A percentile compares a stretch with the other conserved stretches of the same genome.
phyloP scores from a whole-genome alignment of 768 basidiomycete species.

The Mycena floridula region DNA sequence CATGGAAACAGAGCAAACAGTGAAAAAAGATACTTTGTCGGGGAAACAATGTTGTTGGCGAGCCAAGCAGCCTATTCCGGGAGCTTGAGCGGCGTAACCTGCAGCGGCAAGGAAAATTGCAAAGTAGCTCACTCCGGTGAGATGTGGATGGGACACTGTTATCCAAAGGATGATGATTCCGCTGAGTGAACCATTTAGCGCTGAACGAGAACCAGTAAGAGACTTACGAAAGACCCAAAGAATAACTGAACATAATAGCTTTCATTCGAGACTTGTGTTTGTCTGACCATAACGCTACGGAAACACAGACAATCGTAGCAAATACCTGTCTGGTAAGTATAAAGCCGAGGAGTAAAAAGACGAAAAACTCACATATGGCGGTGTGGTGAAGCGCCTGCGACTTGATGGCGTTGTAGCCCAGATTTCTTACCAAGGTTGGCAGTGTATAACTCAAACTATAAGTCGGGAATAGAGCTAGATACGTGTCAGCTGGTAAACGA shows the following conservation, averaged over 20 bases:
- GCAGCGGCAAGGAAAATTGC: constrained; percentile 4
- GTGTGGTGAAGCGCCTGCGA: constrained; percentile 1
- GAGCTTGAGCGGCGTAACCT: constrained; percentile 3
- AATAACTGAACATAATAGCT: constrained; percentile 2
- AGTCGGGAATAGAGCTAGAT: not conserved
- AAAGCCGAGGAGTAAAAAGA: not conserved
- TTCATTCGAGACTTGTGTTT: constrained; percentile 1
- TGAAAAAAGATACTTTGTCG: not conserved
- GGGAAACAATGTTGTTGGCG: not conserved
- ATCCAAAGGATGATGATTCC: constrained; percentile 2
- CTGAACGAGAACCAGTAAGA: not conserved
- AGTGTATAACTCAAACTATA: not conserved
- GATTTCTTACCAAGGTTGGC: constrained; percentile 3
- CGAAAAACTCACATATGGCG: not conserved
- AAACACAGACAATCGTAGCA: not conserved
- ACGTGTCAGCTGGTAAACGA: not conserved
- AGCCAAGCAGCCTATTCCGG: constrained; percentile 3
- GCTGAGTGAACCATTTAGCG: not conserved
- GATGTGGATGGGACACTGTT: not conserved
- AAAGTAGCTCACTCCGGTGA: constrained; percentile 2
- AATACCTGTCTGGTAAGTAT: not conserved
- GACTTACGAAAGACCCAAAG: not conserved
- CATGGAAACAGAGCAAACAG: not conserved
- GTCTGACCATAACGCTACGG: not conserved
- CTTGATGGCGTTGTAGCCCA: constrained; percentile 3